Conservation (phyloP, 192 early-diverging fungal species). For the Mortierella antarctica region DNA sequence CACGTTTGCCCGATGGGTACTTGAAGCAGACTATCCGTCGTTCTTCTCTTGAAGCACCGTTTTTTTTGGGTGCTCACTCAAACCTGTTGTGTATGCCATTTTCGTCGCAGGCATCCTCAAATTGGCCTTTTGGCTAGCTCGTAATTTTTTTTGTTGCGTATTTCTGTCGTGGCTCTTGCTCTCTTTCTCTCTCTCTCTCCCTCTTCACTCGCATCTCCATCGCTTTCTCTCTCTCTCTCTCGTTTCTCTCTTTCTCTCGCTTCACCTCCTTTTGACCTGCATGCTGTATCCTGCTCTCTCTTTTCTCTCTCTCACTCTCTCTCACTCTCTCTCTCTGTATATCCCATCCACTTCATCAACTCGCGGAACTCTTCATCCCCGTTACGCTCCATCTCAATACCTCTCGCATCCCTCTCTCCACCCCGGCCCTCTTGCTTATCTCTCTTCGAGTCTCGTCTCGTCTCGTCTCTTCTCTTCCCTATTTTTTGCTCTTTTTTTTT, state of each 20-base stretch:
- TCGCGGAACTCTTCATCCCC: background rate
- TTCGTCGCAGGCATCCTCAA: too few relatives aligned
- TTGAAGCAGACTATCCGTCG: too few relatives aligned
- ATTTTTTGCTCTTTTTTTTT: background rate
- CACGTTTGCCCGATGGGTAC: too few relatives aligned
- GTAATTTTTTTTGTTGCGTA: too few relatives aligned
- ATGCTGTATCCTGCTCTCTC: background rate
- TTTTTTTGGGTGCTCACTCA: too few relatives aligned
- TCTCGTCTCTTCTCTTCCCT: background rate
- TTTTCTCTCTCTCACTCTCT: background rate
- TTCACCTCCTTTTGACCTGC: background rate
- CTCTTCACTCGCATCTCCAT: constrained; percentile 1
- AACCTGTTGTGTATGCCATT: too few relatives aligned
- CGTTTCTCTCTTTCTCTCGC: background rate
- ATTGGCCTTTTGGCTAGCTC: too few relatives aligned
- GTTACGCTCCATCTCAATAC: background rate
- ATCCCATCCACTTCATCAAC: too few relatives aligned
- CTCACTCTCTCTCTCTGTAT: background rate
- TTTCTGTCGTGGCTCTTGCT: background rate
- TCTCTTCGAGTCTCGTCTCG: background rate
- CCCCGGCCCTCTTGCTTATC: too few relatives aligned
- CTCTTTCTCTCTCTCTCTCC: constrained; percentile 1
- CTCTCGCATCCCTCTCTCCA: background rate
- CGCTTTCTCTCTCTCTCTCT: background rate
- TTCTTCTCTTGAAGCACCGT: too few relatives aligned